Conservation (phyloP, 805 yeast species). For the Candida pini region DNA sequence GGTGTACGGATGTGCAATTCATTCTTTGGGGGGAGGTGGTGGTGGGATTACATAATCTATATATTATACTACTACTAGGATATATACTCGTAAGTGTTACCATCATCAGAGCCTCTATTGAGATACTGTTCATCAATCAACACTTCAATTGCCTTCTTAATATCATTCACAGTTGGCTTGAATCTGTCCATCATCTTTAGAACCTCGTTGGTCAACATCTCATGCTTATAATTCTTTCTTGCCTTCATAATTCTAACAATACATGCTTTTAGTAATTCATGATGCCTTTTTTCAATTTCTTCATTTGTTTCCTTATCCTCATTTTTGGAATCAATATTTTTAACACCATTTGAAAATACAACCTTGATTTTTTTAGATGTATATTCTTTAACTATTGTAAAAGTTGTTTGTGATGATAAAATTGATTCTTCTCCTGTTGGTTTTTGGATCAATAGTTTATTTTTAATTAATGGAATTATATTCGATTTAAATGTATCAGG, state of each 20-base stretch:
- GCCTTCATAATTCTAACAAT: constrained; percentile 97
- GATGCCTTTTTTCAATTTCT: constrained; percentile 55
- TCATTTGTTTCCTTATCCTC: constrained; percentile 82
- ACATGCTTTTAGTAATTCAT: constrained; percentile 78
- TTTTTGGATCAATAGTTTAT: constrained; percentile 61
- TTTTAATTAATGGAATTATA: constrained; percentile 72
- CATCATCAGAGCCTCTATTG: constrained; percentile 59
- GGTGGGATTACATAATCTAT: too few relatives aligned
- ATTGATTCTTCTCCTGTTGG: constrained; percentile 58
- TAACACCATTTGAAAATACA: constrained; percentile 47
- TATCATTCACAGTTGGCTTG: constrained; percentile 78
- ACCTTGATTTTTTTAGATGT: constrained; percentile 79
- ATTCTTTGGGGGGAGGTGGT: too few relatives aligned
- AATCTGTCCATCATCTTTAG: constrained; percentile 81
- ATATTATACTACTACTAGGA: too few relatives aligned
- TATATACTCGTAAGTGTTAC: constrained; percentile 69
- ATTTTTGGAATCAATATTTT: constrained; percentile 50
- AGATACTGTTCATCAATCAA: constrained; percentile 84
- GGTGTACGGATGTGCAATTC: too few relatives aligned
- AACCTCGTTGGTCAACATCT: constrained; percentile 78
- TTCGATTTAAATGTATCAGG: constrained; percentile 66
- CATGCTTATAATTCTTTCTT: constrained; percentile 72
- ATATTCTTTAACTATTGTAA: constrained; percentile 73
- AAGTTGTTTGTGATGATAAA: constrained; percentile 48
- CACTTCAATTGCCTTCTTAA: constrained; percentile 79